A percentile compares a stretch with the other conserved stretches of the same genome.
phyloP scores from a whole-genome alignment of 768 basidiomycete genomes.

The Lactarius sanguifluus region DNA sequence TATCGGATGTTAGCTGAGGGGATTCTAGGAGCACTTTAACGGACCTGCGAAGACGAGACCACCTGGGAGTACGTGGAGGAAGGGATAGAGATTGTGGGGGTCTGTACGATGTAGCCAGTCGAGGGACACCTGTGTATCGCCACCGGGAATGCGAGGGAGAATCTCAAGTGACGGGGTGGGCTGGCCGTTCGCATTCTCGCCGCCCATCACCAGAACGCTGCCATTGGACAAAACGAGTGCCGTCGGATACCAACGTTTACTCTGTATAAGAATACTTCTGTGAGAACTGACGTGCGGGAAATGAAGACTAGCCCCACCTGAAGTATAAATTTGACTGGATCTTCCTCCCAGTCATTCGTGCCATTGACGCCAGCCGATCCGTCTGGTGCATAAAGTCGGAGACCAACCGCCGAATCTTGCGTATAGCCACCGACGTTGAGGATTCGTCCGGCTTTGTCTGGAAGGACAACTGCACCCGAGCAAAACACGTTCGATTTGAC shows the following conservation, averaged over 20 bases:
- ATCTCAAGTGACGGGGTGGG: constrained; percentile 70
- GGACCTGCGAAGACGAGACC: constrained; percentile 68
- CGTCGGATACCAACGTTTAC: constrained; percentile 70
- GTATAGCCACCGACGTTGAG: constrained; percentile 71
- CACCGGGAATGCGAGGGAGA: constrained; percentile 64
- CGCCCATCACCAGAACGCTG: constrained; percentile 72
- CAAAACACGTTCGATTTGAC: constrained; percentile 80
- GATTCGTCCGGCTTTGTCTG: constrained; percentile 67
- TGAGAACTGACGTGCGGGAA: neutral
- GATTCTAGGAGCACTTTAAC: constrained; percentile 28
- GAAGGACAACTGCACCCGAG: constrained; percentile 68
- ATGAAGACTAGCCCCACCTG: constrained; percentile 45
- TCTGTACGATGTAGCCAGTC: constrained; percentile 71
- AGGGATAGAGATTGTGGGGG: constrained; percentile 80
- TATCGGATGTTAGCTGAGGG: constrained; percentile 32
- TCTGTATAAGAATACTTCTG: constrained; percentile 36
- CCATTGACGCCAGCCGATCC: constrained; percentile 66
- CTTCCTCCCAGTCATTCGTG: constrained; percentile 81
- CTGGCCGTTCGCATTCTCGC: constrained; percentile 64
- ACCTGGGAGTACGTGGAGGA: constrained; percentile 68
- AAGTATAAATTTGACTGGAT: constrained; percentile 52
- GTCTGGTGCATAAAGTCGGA: constrained; percentile 71
- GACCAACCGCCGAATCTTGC: constrained; percentile 3
- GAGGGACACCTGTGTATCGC: constrained; percentile 56
- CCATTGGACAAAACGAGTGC: constrained; percentile 72